Percentiles rank a stretch among this genome's conserved stretches.
These are phyloP conservation scores for Ceratocystis variospora DNA, from an alignment of 2,329 filamentous ascomycete species.

Conservation along the genomic window DNA sequence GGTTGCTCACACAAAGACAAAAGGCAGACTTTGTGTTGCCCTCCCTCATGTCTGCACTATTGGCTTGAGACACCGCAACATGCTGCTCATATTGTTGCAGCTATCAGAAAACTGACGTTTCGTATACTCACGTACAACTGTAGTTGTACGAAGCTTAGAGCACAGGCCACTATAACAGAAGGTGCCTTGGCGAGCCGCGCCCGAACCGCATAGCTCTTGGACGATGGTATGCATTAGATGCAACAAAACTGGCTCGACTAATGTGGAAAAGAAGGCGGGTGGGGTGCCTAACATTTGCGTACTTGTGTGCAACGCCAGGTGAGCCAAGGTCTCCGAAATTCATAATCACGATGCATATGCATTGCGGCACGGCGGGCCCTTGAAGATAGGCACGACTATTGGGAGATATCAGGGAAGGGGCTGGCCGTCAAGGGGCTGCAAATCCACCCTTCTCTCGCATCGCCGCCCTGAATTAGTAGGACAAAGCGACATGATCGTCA, in stretches of 20 bases:
- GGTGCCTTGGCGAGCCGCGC: background rate
- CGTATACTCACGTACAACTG: background rate
- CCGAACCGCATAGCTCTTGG: background rate
- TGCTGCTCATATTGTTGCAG: background rate
- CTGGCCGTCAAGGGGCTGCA: background rate
- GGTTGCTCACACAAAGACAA: background rate
- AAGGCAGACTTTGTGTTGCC: background rate
- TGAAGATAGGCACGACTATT: background rate
- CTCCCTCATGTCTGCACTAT: background rate
- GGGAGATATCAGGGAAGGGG: background rate
- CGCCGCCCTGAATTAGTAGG: background rate
- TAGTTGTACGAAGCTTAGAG: slow-evolving; percentile 1
- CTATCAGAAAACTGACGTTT: background rate
- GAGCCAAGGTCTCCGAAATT: background rate
- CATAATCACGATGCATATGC: background rate
- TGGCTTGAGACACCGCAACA: background rate
- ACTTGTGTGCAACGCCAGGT: background rate
- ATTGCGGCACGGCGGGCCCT: background rate
- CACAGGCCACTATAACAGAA: background rate
- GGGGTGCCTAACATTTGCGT: too few relatives aligned
- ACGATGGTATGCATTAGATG: background rate
- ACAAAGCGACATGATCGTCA: background rate
- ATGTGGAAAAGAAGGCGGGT: background rate
- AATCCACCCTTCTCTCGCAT: background rate
- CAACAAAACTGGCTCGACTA: background rate